Evolutionary conservation across 306 rosid genomes (phyloP), one percentile per base, ranked within the genome.

Genomic region (Comarum palustre): DNA sequence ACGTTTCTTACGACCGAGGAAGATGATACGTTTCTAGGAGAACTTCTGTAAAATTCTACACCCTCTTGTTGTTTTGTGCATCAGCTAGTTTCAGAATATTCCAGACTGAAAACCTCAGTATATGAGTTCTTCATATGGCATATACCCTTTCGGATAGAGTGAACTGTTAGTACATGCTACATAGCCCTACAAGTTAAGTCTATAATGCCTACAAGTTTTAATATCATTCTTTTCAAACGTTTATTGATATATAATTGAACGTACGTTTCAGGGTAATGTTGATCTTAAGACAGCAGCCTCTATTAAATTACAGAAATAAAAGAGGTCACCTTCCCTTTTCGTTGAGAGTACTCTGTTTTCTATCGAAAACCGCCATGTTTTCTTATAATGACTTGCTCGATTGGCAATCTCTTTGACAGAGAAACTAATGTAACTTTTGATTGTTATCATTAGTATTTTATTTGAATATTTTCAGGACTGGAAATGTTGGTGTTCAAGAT

Each of bases 31-130:
- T 15, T 59, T 29, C 29, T 2, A 6, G 39, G 65, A 29, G 67
- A 61, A 31, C 14, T 16, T 8, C 45, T 61, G 24, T 68, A 15
- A 27, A 27, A 17, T 27, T 45, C 43, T 25, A 8, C 22, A 45
- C 58, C 39, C 57, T 27, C 72, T 27, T 61, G 66, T 8, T 58
- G 63, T 16, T 20, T 66, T 45, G 41, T 27, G 27, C 55, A 66
- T 22, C 17, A 22, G 70, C 41, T 22, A 12, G 6, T 20, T 20
- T 66, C 67, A 62, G 65, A 22, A 3, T 54, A 54, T 5, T 52
- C 24, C 1, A 55, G 61, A 24, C 4, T 0, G 6, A 52, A 55
- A 24, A 24, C 27, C 32, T 24, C 3, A 0, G 61, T 24, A 55
- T 22, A 12, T 55, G 62, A 57, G 34, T 12, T 12, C 22, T 12